Evolutionary conservation across 208 protist species (phyloP).

Genomic region (Crithidia sp.): DNA sequence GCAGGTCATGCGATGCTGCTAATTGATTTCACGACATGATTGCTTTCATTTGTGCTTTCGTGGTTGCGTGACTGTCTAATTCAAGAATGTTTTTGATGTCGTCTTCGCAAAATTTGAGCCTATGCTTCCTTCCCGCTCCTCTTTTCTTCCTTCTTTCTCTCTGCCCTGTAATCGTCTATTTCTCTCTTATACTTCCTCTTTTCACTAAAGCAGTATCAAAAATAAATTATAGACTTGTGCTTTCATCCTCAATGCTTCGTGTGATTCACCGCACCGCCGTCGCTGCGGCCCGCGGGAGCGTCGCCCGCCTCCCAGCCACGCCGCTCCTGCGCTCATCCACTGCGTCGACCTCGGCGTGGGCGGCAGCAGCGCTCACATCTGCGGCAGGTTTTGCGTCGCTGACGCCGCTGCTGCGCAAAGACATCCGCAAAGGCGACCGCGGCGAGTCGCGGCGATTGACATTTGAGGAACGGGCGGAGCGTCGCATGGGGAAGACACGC

Average conservation of each 20-base stretch:
- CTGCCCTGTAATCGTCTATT: background rate
- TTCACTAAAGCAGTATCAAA: background rate
- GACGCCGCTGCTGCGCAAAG: slow-evolving; percentile 47
- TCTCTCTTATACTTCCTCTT: background rate
- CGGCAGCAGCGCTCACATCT: background rate
- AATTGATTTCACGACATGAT: too few relatives aligned
- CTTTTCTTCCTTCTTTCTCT: slow-evolving; percentile 6
- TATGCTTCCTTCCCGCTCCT: background rate
- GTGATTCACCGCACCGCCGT: slow-evolving; percentile 3
- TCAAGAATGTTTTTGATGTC: too few relatives aligned
- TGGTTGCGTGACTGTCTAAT: too few relatives aligned
- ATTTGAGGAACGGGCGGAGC: slow-evolving; percentile 86
- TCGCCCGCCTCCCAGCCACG: background rate
- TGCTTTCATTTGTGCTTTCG: too few relatives aligned
- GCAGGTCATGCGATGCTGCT: too few relatives aligned
- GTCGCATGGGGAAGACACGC: slow-evolving; percentile 71
- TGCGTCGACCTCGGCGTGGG: slow-evolving; percentile 4
- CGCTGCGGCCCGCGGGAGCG: background rate
- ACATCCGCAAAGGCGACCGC: slow-evolving; percentile 70
- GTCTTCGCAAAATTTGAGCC: background rate
- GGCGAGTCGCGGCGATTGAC: slow-evolving; percentile 78
- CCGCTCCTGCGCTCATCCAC: background rate
- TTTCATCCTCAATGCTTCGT: background rate
- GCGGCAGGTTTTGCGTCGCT: slow-evolving; percentile 8
- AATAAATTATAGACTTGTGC: background rate